Evolutionary conservation across 768 basidiomycete species (phyloP).

Genomic region (Trametes coccinea): DNA sequence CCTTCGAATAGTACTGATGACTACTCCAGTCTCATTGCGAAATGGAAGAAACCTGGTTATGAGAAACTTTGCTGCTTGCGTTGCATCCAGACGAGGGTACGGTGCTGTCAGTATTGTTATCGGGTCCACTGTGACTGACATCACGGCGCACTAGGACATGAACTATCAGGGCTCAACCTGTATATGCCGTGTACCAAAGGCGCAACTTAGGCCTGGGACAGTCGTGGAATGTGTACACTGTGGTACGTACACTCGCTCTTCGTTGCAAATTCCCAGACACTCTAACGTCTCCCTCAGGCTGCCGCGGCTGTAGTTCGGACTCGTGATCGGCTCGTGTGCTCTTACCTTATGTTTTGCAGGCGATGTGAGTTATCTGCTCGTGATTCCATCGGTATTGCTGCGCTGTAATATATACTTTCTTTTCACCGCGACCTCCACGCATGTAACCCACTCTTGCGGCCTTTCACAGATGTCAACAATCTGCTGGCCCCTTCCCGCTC

Average conservation of each 20-base stretch:
- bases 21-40: constrained; percentile 80
- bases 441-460: too few species aligned
- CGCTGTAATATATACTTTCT: not conserved
- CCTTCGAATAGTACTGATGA: not conserved
- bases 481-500: too few species aligned
- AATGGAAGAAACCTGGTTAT: constrained; percentile 99
- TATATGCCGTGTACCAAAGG: constrained; percentile 96
- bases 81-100: constrained; percentile 91
- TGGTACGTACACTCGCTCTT: constrained; percentile 55
- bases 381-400: not conserved
- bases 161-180: constrained; percentile 99
- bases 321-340: constrained; percentile 44
- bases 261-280: not conserved
- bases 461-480: too few species aligned
- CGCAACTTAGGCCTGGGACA: constrained; percentile 84
- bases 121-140: not conserved
- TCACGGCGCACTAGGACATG: constrained; percentile 71
- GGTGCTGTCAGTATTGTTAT: not conserved
- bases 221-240: constrained; percentile 97
- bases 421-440: not conserved
- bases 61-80: constrained; percentile 97
- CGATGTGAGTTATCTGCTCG: not conserved
- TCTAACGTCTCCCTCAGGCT: constrained; percentile 50
- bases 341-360: not conserved
- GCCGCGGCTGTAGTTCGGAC: constrained; percentile 89